Evolutionary conservation across 2,329 filamentous ascomycete genomes (phyloP).

Genomic region (Didymella lethalis): DNA sequence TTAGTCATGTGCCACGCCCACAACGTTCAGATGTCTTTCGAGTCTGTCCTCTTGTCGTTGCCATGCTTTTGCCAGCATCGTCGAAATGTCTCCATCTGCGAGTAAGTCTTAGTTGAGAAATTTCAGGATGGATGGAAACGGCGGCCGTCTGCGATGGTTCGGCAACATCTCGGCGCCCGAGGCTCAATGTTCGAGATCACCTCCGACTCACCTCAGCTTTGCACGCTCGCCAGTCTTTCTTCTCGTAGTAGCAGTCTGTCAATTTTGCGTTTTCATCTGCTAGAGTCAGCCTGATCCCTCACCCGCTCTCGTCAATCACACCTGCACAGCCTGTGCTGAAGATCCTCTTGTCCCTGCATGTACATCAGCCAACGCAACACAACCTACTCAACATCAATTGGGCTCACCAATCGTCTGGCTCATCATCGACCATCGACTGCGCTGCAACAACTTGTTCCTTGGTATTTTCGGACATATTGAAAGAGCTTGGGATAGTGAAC

Average conservation of each 20-base stretch:
- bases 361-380: conserved; percentile 5
- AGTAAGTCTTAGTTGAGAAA: conserved; percentile 2
- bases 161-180: conserved; percentile 40
- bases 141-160: conserved; percentile 25
- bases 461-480: conserved; percentile 66
- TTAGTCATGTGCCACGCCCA: neutral
- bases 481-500: conserved; percentile 15
- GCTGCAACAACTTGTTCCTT: conserved; percentile 49
- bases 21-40: conserved; percentile 68
- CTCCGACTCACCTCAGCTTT: conserved; percentile 76
- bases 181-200: conserved; percentile 15
- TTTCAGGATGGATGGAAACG: neutral
- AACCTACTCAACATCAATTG: conserved; percentile 30
- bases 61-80: conserved; percentile 91
- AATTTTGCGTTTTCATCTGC: conserved; percentile 86
- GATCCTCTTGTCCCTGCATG: conserved; percentile 89
- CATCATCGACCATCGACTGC: conserved; percentile 72
- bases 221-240: conserved; percentile 94
- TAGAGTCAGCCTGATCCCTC: neutral
- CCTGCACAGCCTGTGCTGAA: conserved; percentile 94
- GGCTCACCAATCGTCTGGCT: conserved; percentile 91
- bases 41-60: conserved; percentile 82
- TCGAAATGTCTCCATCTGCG: conserved; percentile 86
- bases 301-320: conserved; percentile 50
- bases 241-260: conserved; percentile 95